Conservation (phyloP, 768 basidiomycete genomes). For the Clitopilus hobsonii region DNA sequence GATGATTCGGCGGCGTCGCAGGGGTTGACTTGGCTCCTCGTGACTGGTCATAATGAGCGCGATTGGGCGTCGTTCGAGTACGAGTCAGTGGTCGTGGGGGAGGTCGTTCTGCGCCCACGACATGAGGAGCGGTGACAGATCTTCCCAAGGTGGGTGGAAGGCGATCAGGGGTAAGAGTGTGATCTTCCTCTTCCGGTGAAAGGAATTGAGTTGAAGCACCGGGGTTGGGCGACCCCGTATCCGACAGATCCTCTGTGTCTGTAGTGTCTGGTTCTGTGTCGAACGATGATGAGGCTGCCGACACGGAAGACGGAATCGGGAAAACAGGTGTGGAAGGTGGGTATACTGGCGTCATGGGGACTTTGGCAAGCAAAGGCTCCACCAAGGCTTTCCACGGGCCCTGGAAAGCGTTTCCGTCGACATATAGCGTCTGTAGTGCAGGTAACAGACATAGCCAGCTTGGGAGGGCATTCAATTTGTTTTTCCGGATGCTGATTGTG, state of each 20-base stretch:
- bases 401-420: slow-evolving; percentile 97
- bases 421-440: slow-evolving; percentile 76
- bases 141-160: slow-evolving; percentile 45
- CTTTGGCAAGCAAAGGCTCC: slow-evolving; percentile 71
- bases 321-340: slow-evolving; percentile 63
- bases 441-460: slow-evolving; percentile 92
- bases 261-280: slow-evolving; percentile 40
- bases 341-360: slow-evolving; percentile 55
- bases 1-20: slow-evolving; percentile 16
- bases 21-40: slow-evolving; percentile 28
- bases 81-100: slow-evolving; percentile 50
- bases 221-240: slow-evolving; percentile 43
- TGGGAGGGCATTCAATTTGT: slow-evolving; percentile 86
- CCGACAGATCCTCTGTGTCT: slow-evolving; percentile 58
- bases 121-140: slow-evolving; percentile 45
- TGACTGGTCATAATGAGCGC: slow-evolving; percentile 42
- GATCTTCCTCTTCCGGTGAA: slow-evolving; percentile 60
- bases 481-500: slow-evolving; percentile 84
- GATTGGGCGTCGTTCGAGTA: slow-evolving; percentile 74
- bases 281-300: slow-evolving; percentile 28
- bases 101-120: slow-evolving; percentile 18
- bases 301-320: slow-evolving; percentile 43
- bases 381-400: slow-evolving; percentile 90
- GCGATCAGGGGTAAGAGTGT: slow-evolving; percentile 67
- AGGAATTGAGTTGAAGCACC: slow-evolving; percentile 25